Evolutionary conservation across 768 basidiomycete genomes (phyloP).

Genomic region (Naematelia encephala): DNA sequence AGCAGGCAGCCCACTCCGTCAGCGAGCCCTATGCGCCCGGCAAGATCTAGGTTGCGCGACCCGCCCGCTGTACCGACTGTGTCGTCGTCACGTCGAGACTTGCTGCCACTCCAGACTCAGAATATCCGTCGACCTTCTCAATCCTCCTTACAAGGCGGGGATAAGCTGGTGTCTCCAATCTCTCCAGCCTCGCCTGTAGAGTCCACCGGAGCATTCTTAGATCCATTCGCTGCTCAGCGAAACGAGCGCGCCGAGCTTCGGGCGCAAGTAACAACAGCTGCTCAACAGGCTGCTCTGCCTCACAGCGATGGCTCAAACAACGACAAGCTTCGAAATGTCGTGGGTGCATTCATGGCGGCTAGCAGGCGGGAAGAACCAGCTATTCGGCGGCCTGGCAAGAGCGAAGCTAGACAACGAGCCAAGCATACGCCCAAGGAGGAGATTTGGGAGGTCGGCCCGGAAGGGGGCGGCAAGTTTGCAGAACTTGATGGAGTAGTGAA

Average conservation of each 20-base stretch:
- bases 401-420: constrained; percentile 16
- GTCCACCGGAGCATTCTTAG: constrained; percentile 23
- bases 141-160: constrained; percentile 10
- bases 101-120: constrained; percentile 21
- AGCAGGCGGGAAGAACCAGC: constrained; percentile 13
- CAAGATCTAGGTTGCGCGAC: constrained; percentile 33
- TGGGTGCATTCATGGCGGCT: constrained; percentile 45
- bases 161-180: constrained; percentile 22
- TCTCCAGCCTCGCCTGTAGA: constrained; percentile 18
- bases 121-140: constrained; percentile 24
- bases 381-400: constrained; percentile 19
- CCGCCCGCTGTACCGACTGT: constrained; percentile 11
- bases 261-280: constrained; percentile 28
- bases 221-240: constrained; percentile 45
- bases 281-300: constrained; percentile 20
- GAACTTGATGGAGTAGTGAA: constrained; percentile 87
- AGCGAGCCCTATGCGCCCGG: constrained; percentile 34
- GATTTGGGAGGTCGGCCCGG: constrained; percentile 26
- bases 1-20: constrained; percentile 13
- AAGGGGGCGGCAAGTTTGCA: constrained; percentile 56
- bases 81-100: constrained; percentile 11
- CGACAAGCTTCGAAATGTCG: constrained; percentile 43
- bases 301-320: constrained; percentile 17
- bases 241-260: constrained; percentile 34
- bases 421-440: constrained; percentile 14